Percentiles rank a stretch among this genome's conserved stretches.
Evolutionary conservation across 1,139 yeast genomes (phyloP).

Genomic region (Diutina neorugosa): DNA sequence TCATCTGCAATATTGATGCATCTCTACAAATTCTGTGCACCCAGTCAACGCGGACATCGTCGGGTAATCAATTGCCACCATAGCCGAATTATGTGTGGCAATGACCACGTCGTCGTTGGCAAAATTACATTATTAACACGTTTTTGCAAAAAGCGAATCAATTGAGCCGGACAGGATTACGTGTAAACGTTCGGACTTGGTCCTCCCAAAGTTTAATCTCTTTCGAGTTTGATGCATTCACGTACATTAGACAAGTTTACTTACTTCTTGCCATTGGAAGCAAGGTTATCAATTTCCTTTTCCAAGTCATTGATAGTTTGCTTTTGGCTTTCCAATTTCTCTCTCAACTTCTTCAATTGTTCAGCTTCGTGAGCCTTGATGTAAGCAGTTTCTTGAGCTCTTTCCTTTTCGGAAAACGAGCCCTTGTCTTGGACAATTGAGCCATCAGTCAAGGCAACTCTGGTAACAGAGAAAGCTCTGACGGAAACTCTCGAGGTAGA

Average conservation of each 20-base stretch:
- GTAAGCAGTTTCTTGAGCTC: slow-evolving; percentile 32
- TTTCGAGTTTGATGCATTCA: neutral
- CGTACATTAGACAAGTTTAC: neutral
- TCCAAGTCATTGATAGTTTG: slow-evolving; percentile 31
- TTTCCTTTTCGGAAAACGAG: slow-evolving; percentile 30
- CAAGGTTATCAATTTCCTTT: slow-evolving; percentile 22
- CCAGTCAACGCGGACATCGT: neutral
- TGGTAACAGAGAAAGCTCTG: slow-evolving; percentile 29
- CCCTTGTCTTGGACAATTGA: slow-evolving; percentile 16
- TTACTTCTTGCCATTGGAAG: slow-evolving; percentile 17
- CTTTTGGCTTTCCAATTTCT: slow-evolving; percentile 34
- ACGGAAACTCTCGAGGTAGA: slow-evolving; percentile 15
- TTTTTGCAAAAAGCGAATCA: too few relatives aligned
- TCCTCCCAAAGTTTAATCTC: too few relatives aligned
- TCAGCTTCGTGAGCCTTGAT: slow-evolving; percentile 36
- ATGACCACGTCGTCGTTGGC: too few relatives aligned
- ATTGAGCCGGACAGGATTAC: too few relatives aligned
- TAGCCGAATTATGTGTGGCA: too few relatives aligned
- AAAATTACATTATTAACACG: too few relatives aligned
- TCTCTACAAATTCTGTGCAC: neutral
- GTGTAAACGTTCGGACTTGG: too few relatives aligned
- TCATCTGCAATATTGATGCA: neutral
- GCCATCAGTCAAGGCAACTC: slow-evolving; percentile 18
- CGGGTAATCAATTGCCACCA: neutral
- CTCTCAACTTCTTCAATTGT: slow-evolving; percentile 35